Conservation (phyloP, 2,329 filamentous ascomycete genomes). For the Phaeosphaeriaceae sp. region DNA sequence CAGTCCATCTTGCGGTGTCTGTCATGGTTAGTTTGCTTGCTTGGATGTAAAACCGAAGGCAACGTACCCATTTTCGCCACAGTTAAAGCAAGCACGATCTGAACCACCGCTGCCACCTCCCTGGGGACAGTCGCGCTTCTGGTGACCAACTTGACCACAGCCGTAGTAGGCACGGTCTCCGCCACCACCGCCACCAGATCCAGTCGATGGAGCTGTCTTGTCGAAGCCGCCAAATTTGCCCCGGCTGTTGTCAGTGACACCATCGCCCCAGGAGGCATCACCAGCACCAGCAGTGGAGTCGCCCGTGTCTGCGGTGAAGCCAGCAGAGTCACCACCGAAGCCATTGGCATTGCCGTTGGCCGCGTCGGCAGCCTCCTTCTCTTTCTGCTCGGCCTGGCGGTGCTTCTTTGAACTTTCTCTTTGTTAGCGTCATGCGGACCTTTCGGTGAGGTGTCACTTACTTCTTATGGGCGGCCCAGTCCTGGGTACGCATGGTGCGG, state of each 20-base stretch:
- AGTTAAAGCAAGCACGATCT: slow-evolving; percentile 38
- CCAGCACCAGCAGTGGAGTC: slow-evolving; percentile 48
- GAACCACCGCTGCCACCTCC: slow-evolving; percentile 11
- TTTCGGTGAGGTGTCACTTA: not conserved
- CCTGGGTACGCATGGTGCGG: slow-evolving; percentile 35
- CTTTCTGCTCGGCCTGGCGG: slow-evolving; percentile 27
- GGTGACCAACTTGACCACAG: slow-evolving; percentile 34
- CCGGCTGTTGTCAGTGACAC: not conserved
- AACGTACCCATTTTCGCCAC: slow-evolving; percentile 31
- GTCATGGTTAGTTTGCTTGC: too few species aligned
- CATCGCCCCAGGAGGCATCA: slow-evolving; percentile 42
- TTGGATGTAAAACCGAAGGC: too few species aligned
- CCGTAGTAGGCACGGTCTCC: slow-evolving; percentile 31
- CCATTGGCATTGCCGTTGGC: slow-evolving; percentile 12
- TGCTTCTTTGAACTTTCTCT: slow-evolving; percentile 36
- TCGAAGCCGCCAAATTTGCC: slow-evolving; percentile 5
- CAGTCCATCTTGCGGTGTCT: slow-evolving; percentile 35
- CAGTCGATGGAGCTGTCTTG: not conserved
- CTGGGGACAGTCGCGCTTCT: slow-evolving; percentile 33
- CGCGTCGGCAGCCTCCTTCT: slow-evolving; percentile 20
- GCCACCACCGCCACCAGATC: slow-evolving; percentile 12
- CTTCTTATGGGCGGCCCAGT: slow-evolving; percentile 40
- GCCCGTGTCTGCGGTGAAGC: slow-evolving; percentile 6
- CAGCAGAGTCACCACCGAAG: slow-evolving; percentile 7
- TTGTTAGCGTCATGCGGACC: not conserved